Base-by-base conservation (phyloP, 768 basidiomycete species). In the Chiua virens region DNA sequence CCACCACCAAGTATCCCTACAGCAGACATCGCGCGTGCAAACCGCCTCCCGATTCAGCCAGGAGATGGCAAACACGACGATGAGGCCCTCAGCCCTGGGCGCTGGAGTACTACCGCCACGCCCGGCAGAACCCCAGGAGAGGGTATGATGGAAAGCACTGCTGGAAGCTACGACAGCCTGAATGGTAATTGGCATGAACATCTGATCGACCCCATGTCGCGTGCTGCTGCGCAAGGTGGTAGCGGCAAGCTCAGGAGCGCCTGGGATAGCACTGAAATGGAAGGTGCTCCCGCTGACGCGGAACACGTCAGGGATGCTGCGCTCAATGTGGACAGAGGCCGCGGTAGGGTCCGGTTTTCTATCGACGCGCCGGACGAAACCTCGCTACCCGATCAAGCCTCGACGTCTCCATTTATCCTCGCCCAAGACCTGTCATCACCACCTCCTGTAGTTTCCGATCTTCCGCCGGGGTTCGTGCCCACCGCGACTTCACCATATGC, bases 41-140 rank as follows among this genome's bases (percentile, higher is more conserved):
- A 70, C 50, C 60, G 47, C 18, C 59, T 68, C n/a, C 60, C 62
- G 1, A 56, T 64, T 27, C 36, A 57, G 21, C 53, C 60, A 2
- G 44, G 57, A 5, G 53, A 61, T 22, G 66, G 61, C 17, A 63
- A 55, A 50, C 65, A 63, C 55, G 67, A 52, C 63, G 75, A 56
- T 41, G 65, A 60, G n/a, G 59, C 39, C 5, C 67, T 71, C 14
- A 81, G 74, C 17, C 81, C 83, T 23, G 83, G 80, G 3, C 75
- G 73, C 37, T 91, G 89, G 89, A 89, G 86, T 56, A 89, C 85
- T 0, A 77, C 79, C 13, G 87, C 88, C 5, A 89, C 89, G 0
- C 88, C 89, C 4, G 89, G 89, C 41, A 47, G 49, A 47, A 40
- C 50, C 20, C 35, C 52, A 48, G 49, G 68, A 51, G 50, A 53